Evolutionary conservation across 768 basidiomycete species (phyloP), one percentile per base, ranked within the genome.

Genomic region (Termitomyces sp.): DNA sequence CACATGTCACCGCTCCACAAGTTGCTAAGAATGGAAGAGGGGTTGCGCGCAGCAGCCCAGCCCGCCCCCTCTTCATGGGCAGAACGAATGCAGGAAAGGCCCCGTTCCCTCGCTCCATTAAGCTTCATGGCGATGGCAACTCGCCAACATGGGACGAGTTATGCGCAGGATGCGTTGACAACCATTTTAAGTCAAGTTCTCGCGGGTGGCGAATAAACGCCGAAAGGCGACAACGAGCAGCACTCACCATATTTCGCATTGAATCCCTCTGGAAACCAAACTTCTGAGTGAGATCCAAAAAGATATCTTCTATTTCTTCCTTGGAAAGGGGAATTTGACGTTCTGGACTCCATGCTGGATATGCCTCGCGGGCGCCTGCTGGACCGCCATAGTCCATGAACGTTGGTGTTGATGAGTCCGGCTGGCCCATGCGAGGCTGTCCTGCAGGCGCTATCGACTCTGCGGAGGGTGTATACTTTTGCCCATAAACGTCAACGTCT

Each of bases 221-320:
- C 49, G 52, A 47, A 55, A 30, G 34, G 45, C 41, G 25, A 53
- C 19, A 48, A 52, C 41, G 30, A 41, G 44, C 39, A 50, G 21
- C 71, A 65, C 73, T 59, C 63, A 93, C 91, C 91, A 92, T 97
- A 79, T 93, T 98, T 59, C 93, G 80, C 91, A 93, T 94, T 16
- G 89, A 91, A 70, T 95, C 94, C 56, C 87, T 79, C 75, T 95
- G 97, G 69, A 99, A 99, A 59, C 97, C 97, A 73, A 98, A 99
- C 73, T 98, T 99, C 79, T 98, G 94, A 27, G 94, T 88, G 34
- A 99, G 80, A 76, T 98, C 97, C 50, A 98, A 83, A 68, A 98
- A 92, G 49, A 99, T 92, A 68, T 99, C 97, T 70, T 98, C 96
- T 55, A 98, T 98, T 76, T 98, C 97, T 72, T 99, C 97, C 77